A percentile compares a stretch with the other conserved stretches of the same genome.
Conservation (phyloP, 768 basidiomycete species). For the Agaricus bisporus region DNA sequence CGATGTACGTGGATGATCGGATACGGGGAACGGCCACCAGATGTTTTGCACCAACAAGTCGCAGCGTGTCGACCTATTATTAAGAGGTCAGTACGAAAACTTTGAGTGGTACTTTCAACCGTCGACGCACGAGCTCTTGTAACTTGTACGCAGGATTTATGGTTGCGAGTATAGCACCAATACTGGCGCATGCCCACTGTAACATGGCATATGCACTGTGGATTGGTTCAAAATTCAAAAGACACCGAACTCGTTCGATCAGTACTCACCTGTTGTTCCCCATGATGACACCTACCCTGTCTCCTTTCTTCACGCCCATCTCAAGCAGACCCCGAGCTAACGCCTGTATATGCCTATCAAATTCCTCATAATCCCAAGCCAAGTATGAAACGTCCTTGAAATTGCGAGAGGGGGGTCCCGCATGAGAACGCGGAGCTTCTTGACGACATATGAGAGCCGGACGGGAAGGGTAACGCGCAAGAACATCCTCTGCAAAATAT, state of each 20-base stretch:
- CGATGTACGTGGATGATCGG: slow-evolving; percentile 57
- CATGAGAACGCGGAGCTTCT: slow-evolving; percentile 52
- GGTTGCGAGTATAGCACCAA: slow-evolving; percentile 80
- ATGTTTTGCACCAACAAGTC: slow-evolving; percentile 59
- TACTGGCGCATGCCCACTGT: slow-evolving; percentile 82
- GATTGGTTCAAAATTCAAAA: not conserved
- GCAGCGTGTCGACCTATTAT: slow-evolving; percentile 52
- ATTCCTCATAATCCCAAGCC: slow-evolving; percentile 70
- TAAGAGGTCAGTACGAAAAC: not conserved
- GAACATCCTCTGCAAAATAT: slow-evolving; percentile 56
- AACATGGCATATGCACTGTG: slow-evolving; percentile 70
- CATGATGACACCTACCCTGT: slow-evolving; percentile 77
- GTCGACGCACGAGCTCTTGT: slow-evolving; percentile 56
- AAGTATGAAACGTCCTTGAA: slow-evolving; percentile 44
- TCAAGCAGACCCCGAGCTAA: slow-evolving; percentile 63
- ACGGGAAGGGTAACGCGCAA: slow-evolving; percentile 39
- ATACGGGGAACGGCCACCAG: slow-evolving; percentile 69
- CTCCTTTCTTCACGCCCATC: slow-evolving; percentile 69
- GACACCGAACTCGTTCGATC: not conserved
- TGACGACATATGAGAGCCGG: slow-evolving; percentile 62
- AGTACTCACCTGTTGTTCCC: slow-evolving; percentile 70
- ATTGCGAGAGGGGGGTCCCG: slow-evolving; percentile 53
- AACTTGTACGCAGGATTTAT: slow-evolving; percentile 77
- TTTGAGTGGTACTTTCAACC: not conserved
- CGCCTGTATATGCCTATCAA: slow-evolving; percentile 59